Evolutionary conservation across 768 basidiomycete species (phyloP), one percentile per base, ranked within the genome.

Genomic region (Daedaleopsis nitida): DNA sequence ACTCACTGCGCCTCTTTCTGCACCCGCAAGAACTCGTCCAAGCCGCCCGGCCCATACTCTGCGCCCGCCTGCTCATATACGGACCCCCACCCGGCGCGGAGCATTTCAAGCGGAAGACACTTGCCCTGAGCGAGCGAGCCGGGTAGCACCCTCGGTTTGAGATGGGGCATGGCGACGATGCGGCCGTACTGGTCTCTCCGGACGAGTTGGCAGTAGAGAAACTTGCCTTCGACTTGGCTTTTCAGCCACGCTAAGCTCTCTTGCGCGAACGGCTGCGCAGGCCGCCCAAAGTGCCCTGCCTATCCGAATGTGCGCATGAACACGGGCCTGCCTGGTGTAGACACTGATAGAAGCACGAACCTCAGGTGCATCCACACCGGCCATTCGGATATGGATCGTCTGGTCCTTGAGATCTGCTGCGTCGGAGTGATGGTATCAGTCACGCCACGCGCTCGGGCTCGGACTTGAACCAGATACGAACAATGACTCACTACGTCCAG

Each of bases 291-390:
- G 72, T 97, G 91, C 0, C 87, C 78, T n/a, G 79, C 83, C 92
- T 93, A 63, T 23, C 12, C 17, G 17, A 27, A 4, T 17, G 34
- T 13, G n/a, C 42, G 27, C 9, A 43, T 53, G 23, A 48, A 47
- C n/a, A 23, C n/a, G 21, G 19, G 21, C 27, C 27, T 32, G 45
- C 17, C 21, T 5, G 2, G n/a, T 19, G 17, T 47, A n/a, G 12
- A 11, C 12, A 47, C 9, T 21, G 45, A n/a, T 16, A n/a, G 39
- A 50, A 9, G 11, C 6, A 55, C 71, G 34, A 66, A 91, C 93
- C 80, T 98, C 96, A 0, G 96, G 96, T 1, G 96, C 96, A 70
- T 98, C 96, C 5, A 94, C 86, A 0, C 93, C 96, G 14, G 92
- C 92, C 32, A 98, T 84, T 14, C 96, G 86, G 32, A 98, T 86